These are phyloP conservation scores for Cutaneotrichosporon cutaneum DNA, from an alignment of 1,284 basidiomycete genomes.

Conservation along the genomic window DNA sequence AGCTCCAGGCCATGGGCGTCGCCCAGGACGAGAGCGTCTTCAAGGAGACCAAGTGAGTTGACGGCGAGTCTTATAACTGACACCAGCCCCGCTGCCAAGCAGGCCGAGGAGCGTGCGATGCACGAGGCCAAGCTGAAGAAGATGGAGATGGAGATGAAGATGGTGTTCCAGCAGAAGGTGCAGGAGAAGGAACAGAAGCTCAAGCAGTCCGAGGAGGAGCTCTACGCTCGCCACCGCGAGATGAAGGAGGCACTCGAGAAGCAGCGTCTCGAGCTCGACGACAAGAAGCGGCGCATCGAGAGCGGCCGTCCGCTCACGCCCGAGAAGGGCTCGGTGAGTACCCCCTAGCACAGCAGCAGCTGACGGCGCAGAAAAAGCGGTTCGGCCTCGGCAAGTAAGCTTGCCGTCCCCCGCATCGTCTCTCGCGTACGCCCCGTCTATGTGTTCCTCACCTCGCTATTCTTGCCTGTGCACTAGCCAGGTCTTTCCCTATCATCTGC, in stretches of 20 bases:
- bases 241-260: constrained; percentile 99
- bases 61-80: not conserved
- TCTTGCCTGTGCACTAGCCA: constrained; percentile 6
- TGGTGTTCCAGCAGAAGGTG: constrained; percentile 99
- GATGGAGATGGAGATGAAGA: constrained; percentile 99
- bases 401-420: constrained; percentile 1
- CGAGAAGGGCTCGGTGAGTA: constrained; percentile 66
- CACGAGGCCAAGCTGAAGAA: constrained; percentile 94
- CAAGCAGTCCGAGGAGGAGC: constrained; percentile 96
- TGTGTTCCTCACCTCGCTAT: constrained; percentile 8
- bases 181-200: constrained; percentile 97
- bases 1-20: constrained; percentile 91
- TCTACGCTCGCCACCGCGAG: constrained; percentile 94
- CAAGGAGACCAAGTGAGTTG: constrained; percentile 91
- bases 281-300: constrained; percentile 96
- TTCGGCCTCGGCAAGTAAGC: constrained; percentile 51
- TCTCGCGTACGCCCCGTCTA: constrained; percentile 6
- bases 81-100: constrained; percentile 80
- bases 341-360: not conserved
- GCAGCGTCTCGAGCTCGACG: constrained; percentile 90
- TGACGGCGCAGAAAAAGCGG: constrained; percentile 43
- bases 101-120: constrained; percentile 88
- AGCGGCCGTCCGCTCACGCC: constrained; percentile 90
- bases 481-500: constrained; percentile 7
- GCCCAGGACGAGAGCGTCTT: constrained; percentile 94